Evolutionary conservation across 2,329 filamentous ascomycete genomes (phyloP).

Genomic region (Ceratocystis destructans): DNA sequence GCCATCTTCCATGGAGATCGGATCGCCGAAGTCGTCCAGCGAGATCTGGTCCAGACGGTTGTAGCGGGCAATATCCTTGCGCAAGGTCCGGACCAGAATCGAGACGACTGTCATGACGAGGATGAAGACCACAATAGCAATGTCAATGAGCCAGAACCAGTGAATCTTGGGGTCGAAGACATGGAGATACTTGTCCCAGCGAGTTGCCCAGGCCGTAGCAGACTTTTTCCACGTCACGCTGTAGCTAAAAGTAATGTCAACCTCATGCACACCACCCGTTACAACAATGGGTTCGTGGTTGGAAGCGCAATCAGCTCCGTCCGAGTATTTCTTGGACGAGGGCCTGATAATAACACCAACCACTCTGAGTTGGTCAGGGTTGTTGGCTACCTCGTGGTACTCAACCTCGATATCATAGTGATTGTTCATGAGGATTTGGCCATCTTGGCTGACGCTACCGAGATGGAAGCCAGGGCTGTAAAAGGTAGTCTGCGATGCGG

Average conservation of each 20-base stretch:
- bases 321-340: conserved; percentile 50
- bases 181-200: conserved; percentile 98
- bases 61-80: conserved; percentile 92
- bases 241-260: conserved; percentile 72
- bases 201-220: conserved; percentile 78
- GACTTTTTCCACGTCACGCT: conserved; percentile 81
- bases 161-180: conserved; percentile 97
- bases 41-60: conserved; percentile 87
- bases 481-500: conserved; percentile 61
- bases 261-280: conserved; percentile 39
- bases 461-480: conserved; percentile 87
- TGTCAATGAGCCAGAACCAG: conserved; percentile 97
- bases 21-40: conserved; percentile 75
- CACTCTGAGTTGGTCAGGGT: conserved; percentile 61
- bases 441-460: conserved; percentile 34
- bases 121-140: conserved; percentile 86
- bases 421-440: conserved; percentile 61
- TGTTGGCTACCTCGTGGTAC: conserved; percentile 61
- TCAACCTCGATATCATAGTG: conserved; percentile 92
- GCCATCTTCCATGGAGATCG: conserved; percentile 67
- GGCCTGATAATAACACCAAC: conserved; percentile 87
- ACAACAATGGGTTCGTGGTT: conserved; percentile 48
- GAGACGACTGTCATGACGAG: conserved; percentile 82
- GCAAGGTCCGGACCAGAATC: conserved; percentile 75
- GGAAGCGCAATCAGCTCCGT: conserved; percentile 49